Conservation (phyloP, 2,329 filamentous ascomycete species). For the Dactylonectria estremocensis region DNA sequence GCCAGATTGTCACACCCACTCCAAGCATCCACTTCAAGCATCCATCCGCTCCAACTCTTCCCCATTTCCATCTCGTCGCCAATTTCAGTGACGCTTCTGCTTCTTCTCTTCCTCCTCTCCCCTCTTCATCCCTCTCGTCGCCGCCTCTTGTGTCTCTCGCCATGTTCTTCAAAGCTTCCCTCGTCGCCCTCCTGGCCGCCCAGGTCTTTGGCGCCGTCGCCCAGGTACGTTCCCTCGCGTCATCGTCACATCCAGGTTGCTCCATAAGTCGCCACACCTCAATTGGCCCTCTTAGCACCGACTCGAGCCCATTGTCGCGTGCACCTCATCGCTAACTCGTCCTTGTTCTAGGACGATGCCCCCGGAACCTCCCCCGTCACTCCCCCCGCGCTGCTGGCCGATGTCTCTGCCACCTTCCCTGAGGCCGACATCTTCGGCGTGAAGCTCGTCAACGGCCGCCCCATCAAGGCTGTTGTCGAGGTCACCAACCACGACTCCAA, state of each 20-base stretch:
- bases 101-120: conserved; percentile 28
- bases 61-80: conserved; percentile 40
- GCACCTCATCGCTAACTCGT: conserved; percentile 1
- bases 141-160: conserved; percentile 32
- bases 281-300: background rate
- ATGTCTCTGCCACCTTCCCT: conserved; percentile 75
- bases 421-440: conserved; percentile 91
- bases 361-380: conserved; percentile 44
- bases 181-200: conserved; percentile 80
- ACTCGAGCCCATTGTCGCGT: conserved; percentile 25
- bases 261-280: background rate
- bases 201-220: conserved; percentile 77
- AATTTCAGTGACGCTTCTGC: conserved; percentile 22
- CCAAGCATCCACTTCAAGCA: conserved; percentile 9
- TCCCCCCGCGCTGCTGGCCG: conserved; percentile 67
- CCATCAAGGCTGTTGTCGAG: conserved; percentile 86
- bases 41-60: conserved; percentile 30
- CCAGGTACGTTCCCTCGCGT: conserved; percentile 65
- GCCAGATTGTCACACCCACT: conserved; percentile 47
- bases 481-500: conserved; percentile 87
- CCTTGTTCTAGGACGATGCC: conserved; percentile 32
- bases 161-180: conserved; percentile 84
- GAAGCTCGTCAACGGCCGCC: conserved; percentile 93
- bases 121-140: conserved; percentile 25
- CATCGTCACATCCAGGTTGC: background rate